Percentiles rank a stretch among this genome's conserved stretches.
Evolutionary conservation across 116 monocot genomes (phyloP).

Genomic region (Iris pallida): DNA sequence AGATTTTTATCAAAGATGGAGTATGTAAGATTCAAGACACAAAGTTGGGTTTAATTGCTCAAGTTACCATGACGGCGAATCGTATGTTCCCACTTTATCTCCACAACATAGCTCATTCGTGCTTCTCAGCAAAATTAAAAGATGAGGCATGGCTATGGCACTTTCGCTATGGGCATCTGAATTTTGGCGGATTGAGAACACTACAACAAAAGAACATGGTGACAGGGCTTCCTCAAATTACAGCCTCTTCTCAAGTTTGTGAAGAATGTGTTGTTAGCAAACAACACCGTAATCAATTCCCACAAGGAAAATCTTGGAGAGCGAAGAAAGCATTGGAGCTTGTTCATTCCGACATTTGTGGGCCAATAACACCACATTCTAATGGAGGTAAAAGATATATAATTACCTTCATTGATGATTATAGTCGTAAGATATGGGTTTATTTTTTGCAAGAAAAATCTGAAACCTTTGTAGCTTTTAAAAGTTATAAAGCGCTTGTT

Average conservation of each 20-base stretch:
- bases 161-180: not conserved
- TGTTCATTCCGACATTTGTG: not conserved
- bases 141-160: no score
- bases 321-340: not conserved
- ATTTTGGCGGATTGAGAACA: not conserved
- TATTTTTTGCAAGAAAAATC: not conserved
- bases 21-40: slow-evolving; percentile 1
- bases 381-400: slow-evolving; percentile 1
- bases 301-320: not conserved
- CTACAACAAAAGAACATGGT: not conserved
- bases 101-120: not conserved
- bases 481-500: not conserved
- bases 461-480: not conserved
- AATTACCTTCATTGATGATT: slow-evolving; percentile 8
- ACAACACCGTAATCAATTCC: not conserved
- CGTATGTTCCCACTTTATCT: slow-evolving; percentile 5
- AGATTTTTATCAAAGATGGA: slow-evolving; percentile 6
- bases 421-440: not conserved
- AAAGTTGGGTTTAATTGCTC: slow-evolving; percentile 2
- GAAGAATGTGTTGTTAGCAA: not conserved
- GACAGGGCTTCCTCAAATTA: not conserved
- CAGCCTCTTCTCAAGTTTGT: not conserved
- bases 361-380: not conserved
- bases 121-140: not conserved
- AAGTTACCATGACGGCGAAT: slow-evolving; percentile 6